Percentiles rank a stretch among this genome's conserved stretches.
Evolutionary conservation across 306 rosid species (phyloP).

Genomic region (Calophaca sinica): DNA sequence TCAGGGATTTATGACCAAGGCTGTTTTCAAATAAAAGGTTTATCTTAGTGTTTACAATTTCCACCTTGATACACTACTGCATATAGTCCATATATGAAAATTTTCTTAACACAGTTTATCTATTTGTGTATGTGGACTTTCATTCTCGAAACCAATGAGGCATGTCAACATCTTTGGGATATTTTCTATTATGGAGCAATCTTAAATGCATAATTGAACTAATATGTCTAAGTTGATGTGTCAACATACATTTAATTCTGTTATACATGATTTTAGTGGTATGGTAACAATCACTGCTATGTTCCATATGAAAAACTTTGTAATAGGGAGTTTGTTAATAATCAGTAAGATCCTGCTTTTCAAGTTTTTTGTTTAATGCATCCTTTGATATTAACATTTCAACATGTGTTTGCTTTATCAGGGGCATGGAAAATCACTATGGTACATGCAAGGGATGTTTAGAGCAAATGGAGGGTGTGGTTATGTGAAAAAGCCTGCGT

Average conservation of each 20-base stretch:
- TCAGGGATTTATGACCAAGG: constrained; percentile 45
- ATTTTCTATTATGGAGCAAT: constrained; percentile 21
- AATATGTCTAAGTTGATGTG: constrained; percentile 8
- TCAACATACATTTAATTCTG: constrained; percentile 6
- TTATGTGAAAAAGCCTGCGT: constrained; percentile 76
- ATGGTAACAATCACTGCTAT: constrained; percentile 15
- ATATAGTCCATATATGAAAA: neutral
- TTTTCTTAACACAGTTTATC: neutral
- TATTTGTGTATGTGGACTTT: constrained; percentile 22
- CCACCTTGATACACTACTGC: neutral
- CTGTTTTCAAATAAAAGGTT: constrained; percentile 34
- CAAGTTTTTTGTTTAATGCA: constrained; percentile 11
- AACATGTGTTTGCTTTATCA: constrained; percentile 47
- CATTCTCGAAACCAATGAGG: neutral
- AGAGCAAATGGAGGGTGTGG: constrained; percentile 93
- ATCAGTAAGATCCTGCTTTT: constrained; percentile 25
- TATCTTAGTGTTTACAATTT: constrained; percentile 21
- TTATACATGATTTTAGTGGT: constrained; percentile 28
- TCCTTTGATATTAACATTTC: constrained; percentile 22
- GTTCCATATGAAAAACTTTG: neutral
- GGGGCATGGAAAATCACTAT: constrained; percentile 80
- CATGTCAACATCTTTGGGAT: neutral
- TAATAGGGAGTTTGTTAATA: constrained; percentile 7
- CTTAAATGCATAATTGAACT: constrained; percentile 26
- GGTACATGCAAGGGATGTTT: constrained; percentile 95